Conservation (phyloP, 116 monocot species). For the Thalassia testudinum region DNA sequence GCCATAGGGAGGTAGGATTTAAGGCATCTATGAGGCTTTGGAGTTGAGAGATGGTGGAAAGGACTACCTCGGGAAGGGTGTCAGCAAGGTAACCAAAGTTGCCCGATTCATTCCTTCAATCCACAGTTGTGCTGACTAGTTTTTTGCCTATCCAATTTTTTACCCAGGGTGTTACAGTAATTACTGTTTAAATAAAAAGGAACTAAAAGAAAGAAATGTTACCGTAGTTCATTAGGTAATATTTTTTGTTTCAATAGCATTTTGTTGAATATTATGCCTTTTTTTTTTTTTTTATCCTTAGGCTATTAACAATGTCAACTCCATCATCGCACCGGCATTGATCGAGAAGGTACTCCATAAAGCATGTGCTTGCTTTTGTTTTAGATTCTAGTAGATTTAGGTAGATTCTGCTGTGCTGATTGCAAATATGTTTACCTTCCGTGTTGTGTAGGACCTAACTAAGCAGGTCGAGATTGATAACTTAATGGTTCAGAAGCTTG, state of each 20-base stretch:
- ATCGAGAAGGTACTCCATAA: constrained; percentile 43
- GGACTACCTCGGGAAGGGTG: constrained; percentile 88
- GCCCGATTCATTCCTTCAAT: background rate
- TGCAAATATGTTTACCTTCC: background rate
- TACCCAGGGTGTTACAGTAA: background rate
- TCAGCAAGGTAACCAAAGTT: constrained; percentile 35
- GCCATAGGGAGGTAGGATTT: too few species aligned
- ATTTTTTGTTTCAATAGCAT: background rate
- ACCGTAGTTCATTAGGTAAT: background rate
- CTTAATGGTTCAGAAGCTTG: constrained; percentile 75
- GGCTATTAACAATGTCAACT: constrained; percentile 68
- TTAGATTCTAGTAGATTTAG: background rate
- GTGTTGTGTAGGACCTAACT: too few species aligned
- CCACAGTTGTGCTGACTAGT: background rate
- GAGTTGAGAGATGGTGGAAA: constrained; percentile 94
- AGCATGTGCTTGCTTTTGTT: background rate
- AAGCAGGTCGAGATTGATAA: constrained; percentile 53
- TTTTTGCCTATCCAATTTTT: background rate
- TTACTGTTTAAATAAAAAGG: background rate
- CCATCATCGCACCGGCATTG: constrained; percentile 59
- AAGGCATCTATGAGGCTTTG: constrained; percentile 80
- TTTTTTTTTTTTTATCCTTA: constrained; percentile 8
- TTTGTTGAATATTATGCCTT: background rate
- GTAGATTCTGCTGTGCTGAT: background rate
- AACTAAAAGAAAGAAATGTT: background rate